phyloP scores from a whole-genome alignment of 805 yeast species.

The Sugiyamaella lignohabitans region DNA sequence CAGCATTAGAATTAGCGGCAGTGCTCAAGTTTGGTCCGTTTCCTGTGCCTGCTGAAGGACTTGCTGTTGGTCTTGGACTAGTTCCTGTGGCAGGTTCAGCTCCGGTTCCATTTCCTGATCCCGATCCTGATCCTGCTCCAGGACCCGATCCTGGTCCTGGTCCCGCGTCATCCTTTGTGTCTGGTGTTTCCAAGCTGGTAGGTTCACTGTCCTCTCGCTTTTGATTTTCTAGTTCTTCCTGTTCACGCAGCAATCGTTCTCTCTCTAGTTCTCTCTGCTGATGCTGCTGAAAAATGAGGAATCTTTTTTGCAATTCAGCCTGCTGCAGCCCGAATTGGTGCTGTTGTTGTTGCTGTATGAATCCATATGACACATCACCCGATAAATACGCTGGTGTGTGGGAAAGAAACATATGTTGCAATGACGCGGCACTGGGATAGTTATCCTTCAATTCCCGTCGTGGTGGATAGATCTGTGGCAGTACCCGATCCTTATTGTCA shows the following conservation, averaged over 20 bases:
- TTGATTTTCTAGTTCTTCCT: background rate
- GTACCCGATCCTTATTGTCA: background rate
- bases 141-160: background rate
- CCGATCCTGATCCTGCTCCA: background rate
- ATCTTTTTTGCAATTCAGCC: conserved; percentile 1
- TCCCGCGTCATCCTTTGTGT: background rate
- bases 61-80: background rate
- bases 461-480: background rate
- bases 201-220: background rate
- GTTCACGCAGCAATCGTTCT: background rate
- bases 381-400: conserved; percentile 11
- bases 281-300: conserved; percentile 1
- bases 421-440: background rate
- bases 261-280: background rate
- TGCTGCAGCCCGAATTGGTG: background rate
- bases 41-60: background rate
- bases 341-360: background rate
- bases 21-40: no score
- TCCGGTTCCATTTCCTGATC: background rate
- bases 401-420: conserved; percentile 12
- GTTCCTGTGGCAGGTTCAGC: background rate
- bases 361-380: background rate
- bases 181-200: background rate
- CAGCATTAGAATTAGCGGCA: no score
- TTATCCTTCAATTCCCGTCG: background rate